Percentiles rank a stretch among this genome's conserved stretches.
phyloP scores from a whole-genome alignment of 768 basidiomycete genomes.

The Calocybe indica region DNA sequence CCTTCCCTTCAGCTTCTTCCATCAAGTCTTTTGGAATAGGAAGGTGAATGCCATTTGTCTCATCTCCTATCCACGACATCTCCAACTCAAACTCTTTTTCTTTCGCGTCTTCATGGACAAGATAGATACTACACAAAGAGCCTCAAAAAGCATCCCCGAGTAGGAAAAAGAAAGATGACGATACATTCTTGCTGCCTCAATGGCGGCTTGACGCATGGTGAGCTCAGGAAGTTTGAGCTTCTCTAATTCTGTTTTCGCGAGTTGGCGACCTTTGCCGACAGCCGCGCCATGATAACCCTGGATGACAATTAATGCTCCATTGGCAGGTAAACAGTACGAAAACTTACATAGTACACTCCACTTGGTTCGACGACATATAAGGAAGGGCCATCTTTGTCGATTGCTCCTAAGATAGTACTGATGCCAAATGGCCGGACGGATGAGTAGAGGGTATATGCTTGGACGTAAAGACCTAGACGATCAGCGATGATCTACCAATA shows the following conservation, averaged over 20 bases:
- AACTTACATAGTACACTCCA: constrained; percentile 80
- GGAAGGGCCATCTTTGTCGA: constrained; percentile 83
- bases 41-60: constrained; percentile 74
- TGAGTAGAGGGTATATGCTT: constrained; percentile 95
- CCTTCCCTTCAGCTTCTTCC: constrained; percentile 81
- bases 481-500: constrained; percentile 42
- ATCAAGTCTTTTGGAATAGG: constrained; percentile 82
- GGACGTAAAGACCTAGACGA: constrained; percentile 84
- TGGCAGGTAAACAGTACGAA: not conserved
- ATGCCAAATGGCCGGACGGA: constrained; percentile 97
- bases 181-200: constrained; percentile 94
- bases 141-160: not conserved
- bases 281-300: constrained; percentile 95
- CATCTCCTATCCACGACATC: constrained; percentile 91
- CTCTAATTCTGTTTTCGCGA: constrained; percentile 97
- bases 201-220: constrained; percentile 77
- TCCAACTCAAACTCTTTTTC: constrained; percentile 99
- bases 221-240: constrained; percentile 86
- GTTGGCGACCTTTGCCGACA: constrained; percentile 96
- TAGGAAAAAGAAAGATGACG: constrained; percentile 19
- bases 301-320: not conserved
- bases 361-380: constrained; percentile 93
- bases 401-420: constrained; percentile 83
- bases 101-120: constrained; percentile 96
- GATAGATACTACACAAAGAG: constrained; percentile 67